Percentiles rank a stretch among this genome's conserved stretches.
phyloP scores from a whole-genome alignment of 2,329 filamentous ascomycete genomes.

The Exophiala dermatitidis region DNA sequence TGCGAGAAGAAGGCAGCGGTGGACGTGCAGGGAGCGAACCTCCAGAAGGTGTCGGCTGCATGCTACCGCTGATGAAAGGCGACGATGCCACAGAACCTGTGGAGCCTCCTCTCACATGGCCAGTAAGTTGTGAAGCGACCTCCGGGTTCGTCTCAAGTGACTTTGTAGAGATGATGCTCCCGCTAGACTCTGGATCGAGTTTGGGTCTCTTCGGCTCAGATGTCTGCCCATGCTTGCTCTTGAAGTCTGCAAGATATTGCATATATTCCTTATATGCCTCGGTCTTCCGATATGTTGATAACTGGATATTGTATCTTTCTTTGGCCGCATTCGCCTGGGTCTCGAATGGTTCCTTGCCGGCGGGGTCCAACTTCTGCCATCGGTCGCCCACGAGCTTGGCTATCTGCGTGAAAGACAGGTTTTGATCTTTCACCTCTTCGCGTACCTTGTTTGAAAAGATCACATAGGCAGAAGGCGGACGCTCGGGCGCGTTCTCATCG shows the following conservation, averaged over 20 bases:
- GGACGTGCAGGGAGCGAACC: constrained; percentile 7
- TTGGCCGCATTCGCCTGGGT: constrained; percentile 65
- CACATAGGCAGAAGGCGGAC: constrained; percentile 75
- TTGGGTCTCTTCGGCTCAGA: constrained; percentile 40
- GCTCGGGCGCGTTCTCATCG: constrained; percentile 71
- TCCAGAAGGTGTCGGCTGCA: constrained; percentile 2
- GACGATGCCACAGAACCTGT: constrained; percentile 22
- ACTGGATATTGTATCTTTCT: constrained; percentile 66
- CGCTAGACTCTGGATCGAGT: constrained; percentile 34
- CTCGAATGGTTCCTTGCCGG: constrained; percentile 66
- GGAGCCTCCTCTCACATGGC: constrained; percentile 22
- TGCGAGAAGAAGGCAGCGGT: constrained; percentile 17
- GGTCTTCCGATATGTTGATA: constrained; percentile 72
- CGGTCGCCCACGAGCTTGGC: constrained; percentile 74
- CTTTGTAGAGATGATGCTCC: constrained; percentile 24
- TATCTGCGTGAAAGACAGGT: constrained; percentile 74
- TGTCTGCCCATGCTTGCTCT: constrained; percentile 54
- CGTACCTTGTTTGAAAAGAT: constrained; percentile 73
- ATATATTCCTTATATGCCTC: constrained; percentile 60
- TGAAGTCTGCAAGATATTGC: constrained; percentile 70
- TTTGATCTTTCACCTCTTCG: constrained; percentile 68
- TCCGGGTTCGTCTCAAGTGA: constrained; percentile 18
- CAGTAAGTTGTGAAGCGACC: constrained; percentile 2
- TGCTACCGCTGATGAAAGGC: constrained; percentile 13
- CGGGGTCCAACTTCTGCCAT: constrained; percentile 64